A percentile compares a stretch with the other conserved stretches of the same genome.
Evolutionary conservation across 208 protist species (phyloP).

Genomic region (Trichomonas tenax): DNA sequence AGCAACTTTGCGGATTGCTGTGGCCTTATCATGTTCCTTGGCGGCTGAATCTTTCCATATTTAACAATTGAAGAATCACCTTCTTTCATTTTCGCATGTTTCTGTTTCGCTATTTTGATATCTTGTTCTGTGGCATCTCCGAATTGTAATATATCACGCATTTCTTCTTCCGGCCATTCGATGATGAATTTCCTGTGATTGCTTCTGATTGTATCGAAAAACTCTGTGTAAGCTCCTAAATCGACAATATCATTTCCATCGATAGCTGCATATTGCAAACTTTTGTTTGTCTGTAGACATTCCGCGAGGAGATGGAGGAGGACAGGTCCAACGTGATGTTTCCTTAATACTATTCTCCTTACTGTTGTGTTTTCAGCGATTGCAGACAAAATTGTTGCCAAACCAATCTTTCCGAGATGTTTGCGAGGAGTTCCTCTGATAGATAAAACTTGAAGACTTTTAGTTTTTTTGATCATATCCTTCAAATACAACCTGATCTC

Average conservation of each 20-base stretch:
- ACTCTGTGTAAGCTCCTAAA: not conserved
- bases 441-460: not conserved
- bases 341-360: not conserved
- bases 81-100: not conserved
- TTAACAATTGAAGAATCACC: not conserved
- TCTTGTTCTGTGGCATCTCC: not conserved
- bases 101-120: not conserved
- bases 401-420: not conserved
- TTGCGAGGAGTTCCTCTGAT: not conserved
- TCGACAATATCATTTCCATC: not conserved
- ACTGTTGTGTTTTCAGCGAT: not conserved
- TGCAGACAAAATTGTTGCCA: not conserved
- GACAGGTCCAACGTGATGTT: not conserved
- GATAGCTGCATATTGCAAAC: not conserved
- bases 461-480: not conserved
- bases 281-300: not conserved
- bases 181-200: not conserved
- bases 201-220: not conserved
- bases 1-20: not conserved
- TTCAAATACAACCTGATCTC: not conserved
- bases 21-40: not conserved
- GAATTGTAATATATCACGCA: not conserved
- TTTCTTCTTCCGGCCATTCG: not conserved
- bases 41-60: not conserved
- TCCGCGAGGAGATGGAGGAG: not conserved